Conservation (phyloP, 2,329 filamentous ascomycete genomes). For the Apiospora arundinis region DNA sequence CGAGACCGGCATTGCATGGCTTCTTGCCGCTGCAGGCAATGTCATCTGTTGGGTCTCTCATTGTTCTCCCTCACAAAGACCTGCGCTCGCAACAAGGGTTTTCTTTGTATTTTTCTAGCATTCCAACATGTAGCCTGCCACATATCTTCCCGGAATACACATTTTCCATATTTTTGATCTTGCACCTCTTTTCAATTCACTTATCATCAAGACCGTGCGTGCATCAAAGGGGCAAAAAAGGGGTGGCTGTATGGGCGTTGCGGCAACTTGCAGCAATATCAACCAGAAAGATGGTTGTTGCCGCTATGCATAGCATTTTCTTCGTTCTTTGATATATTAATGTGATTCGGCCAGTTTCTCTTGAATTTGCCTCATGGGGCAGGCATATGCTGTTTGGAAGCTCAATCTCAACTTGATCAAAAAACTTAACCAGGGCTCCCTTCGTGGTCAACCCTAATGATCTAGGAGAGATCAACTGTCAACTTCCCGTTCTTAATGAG, state of each 20-base stretch:
- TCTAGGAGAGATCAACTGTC: no score
- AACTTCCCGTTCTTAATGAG: no score
- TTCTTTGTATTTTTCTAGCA: neutral
- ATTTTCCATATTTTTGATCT: neutral
- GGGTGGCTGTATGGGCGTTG: no score
- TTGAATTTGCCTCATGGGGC: neutral
- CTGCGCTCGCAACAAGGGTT: neutral
- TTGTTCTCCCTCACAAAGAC: neutral
- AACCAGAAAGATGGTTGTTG: no score
- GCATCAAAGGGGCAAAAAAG: neutral
- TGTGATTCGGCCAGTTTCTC: neutral
- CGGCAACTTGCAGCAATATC: neutral
- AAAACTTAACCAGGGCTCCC: no score
- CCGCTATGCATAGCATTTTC: neutral
- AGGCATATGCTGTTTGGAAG: neutral
- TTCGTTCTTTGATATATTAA: neutral
- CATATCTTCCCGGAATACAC: neutral
- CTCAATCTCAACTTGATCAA: neutral
- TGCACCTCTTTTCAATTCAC: neutral
- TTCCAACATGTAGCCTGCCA: neutral
- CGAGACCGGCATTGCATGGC: neutral
- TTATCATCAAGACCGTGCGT: neutral
- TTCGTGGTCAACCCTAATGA: no score
- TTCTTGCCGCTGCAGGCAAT: neutral
- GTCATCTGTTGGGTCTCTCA: neutral